Base-by-base conservation (phyloP, 352 stramenopile species). In the Phytophthora agathidicida region DNA sequence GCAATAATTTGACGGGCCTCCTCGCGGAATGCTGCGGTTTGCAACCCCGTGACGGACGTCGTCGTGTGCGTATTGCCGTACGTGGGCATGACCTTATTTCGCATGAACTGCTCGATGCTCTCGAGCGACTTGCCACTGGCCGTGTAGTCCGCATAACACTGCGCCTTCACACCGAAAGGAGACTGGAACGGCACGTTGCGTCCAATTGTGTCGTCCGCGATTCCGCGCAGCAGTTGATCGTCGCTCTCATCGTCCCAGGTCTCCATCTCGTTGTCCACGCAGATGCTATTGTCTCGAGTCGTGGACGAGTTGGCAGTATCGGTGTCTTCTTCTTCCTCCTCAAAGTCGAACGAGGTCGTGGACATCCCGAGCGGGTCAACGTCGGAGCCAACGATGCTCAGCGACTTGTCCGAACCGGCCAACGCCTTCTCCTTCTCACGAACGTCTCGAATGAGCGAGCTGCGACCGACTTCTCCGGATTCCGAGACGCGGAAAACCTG, bases 61-160 rank as follows among this genome's bases (percentile, higher is more conserved):
- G 79, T 92, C 5, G 97, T 99, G 73, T 99, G 96, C 9, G 97
- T 99, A 66, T 99, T 99, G 35, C 94, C 96, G 67, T 99, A 98
- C 28, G 96, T 84, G 1, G 96, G 96, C 52, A 98, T 68, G 35
- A 98, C 96, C 20, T 91, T 76, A 22, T 78, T 48, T 16, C 65
- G 51, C 5, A 99, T 76, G 55, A 98, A 98, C 16, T 80, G 50
- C 70, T 99, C 96, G n/a, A 99, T 91, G 28, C 74, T 94, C 37
- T 58, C 56, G 1, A 98, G 53, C 3, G 91, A 79, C 60, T 94
- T 89, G 44, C 93, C 89, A 24, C 86, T 97, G 11, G 96, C 96
- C 5, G 95, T 98, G 51, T 96, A 98, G 77, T 99, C 96, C 10
- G 86, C 94, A 60, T 99, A 99, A 28, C 97, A 85, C 23, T 98